A percentile compares a stretch with the other conserved stretches of the same genome.
phyloP scores from a whole-genome alignment of 352 stramenopile species.

The Phytophthora pinifolia region DNA sequence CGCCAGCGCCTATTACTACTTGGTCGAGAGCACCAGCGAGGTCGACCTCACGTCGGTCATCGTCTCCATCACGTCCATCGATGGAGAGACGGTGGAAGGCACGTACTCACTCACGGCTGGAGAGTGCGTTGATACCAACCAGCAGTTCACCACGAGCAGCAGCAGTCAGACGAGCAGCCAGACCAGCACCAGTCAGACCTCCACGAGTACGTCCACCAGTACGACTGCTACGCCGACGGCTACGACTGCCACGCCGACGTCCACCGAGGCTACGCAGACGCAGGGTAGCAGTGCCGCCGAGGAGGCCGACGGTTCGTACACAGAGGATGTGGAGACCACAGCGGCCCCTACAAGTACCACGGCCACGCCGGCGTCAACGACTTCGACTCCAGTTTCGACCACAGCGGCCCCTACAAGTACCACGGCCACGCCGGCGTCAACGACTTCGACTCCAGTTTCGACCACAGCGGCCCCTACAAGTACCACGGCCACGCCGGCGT shows the following conservation, averaged over 20 bases:
- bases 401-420: conserved; percentile 19
- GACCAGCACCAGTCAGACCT: conserved; percentile 15
- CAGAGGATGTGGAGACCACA: conserved; percentile 12
- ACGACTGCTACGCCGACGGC: too few relatives aligned
- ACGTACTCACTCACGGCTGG: conserved; percentile 52
- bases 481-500: conserved; percentile 8
- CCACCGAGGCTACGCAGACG: conserved; percentile 12
- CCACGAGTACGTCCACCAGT: too few relatives aligned
- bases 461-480: conserved; percentile 16
- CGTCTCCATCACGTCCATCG: conserved; percentile 51
- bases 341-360: conserved; percentile 17
- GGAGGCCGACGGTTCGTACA: conserved; percentile 11
- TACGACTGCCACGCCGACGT: conserved; percentile 4
- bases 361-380: conserved; percentile 3
- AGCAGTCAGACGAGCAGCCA: conserved; percentile 22
- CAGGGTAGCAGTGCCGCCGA: conserved; percentile 10
- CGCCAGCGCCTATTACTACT: conserved; percentile 63
- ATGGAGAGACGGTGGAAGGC: conserved; percentile 45
- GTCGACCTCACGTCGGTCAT: conserved; percentile 37
- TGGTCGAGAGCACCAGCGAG: conserved; percentile 32
- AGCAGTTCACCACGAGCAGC: conserved; percentile 38
- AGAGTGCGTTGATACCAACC: conserved; percentile 40
- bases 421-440: conserved; percentile 4
- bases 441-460: not conserved
- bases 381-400: not conserved